phyloP scores from a whole-genome alignment of 306 rosid genomes.

The Medicago truncatula region DNA sequence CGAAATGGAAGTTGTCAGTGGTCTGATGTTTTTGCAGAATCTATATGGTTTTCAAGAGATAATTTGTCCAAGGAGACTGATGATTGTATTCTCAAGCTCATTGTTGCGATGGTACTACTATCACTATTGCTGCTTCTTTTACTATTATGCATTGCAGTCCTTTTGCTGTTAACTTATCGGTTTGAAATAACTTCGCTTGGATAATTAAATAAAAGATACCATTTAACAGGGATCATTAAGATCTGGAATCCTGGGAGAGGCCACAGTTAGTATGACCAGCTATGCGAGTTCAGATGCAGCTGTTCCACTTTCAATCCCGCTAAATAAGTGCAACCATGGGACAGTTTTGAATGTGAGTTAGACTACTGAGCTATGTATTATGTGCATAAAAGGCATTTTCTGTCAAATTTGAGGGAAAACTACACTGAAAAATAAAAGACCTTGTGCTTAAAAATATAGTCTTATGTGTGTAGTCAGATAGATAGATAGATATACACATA shows the following conservation, averaged over 20 bases:
- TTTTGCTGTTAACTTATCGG: constrained; percentile 36
- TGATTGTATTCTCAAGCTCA: constrained; percentile 56
- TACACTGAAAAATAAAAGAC: neutral
- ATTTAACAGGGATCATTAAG: constrained; percentile 60
- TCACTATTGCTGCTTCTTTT: constrained; percentile 24
- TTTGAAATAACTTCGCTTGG: constrained; percentile 29
- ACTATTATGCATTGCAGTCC: constrained; percentile 16
- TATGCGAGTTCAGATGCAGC: constrained; percentile 55
- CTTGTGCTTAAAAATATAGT: constrained; percentile 13
- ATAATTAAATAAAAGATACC: constrained; percentile 20
- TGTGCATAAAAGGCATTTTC: constrained; percentile 1
- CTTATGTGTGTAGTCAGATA: neutral
- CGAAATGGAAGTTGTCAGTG: constrained; percentile 67
- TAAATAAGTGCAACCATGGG: constrained; percentile 61
- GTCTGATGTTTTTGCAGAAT: constrained; percentile 59
- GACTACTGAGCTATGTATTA: constrained; percentile 27
- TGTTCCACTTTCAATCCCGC: constrained; percentile 55
- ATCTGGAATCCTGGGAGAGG: constrained; percentile 69
- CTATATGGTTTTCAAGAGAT: constrained; percentile 54
- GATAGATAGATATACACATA: neutral
- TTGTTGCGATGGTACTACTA: constrained; percentile 62
- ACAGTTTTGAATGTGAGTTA: constrained; percentile 61
- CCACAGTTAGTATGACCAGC: constrained; percentile 51
- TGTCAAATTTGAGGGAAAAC: constrained; percentile 18
- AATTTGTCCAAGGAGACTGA: constrained; percentile 48